Percentiles rank a stretch among this genome's conserved stretches.
Evolutionary conservation across 345 rosid genomes (phyloP).

Genomic region (Eucalyptus shirleyi): DNA sequence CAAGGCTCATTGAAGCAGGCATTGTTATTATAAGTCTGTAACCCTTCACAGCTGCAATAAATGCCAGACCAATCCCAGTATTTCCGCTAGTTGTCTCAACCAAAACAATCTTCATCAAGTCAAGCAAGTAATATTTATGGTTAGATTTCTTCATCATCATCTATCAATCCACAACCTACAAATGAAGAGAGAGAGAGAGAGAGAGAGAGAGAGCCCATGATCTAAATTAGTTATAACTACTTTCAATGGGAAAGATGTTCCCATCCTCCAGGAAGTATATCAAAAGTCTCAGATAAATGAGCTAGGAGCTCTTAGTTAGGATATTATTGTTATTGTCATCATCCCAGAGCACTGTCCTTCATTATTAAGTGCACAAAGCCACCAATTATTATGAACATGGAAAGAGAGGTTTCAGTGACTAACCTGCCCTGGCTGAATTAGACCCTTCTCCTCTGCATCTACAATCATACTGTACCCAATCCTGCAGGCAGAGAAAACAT

Average conservation of each 20-base stretch:
- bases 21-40: constrained; percentile 58
- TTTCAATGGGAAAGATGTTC: background rate
- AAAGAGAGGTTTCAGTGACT: constrained; percentile 4
- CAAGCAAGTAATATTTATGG: background rate
- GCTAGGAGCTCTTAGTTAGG: background rate
- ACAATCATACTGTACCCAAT: constrained; percentile 72
- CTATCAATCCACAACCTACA: background rate
- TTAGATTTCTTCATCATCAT: background rate
- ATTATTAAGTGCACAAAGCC: background rate
- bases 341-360: background rate
- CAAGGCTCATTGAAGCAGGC: constrained; percentile 81
- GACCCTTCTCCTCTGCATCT: constrained; percentile 74
- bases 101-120: constrained; percentile 38
- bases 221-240: background rate
- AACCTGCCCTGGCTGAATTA: constrained; percentile 57
- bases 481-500: constrained; percentile 9
- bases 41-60: constrained; percentile 67
- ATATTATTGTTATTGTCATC: background rate
- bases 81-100: constrained; percentile 83
- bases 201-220: background rate
- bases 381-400: background rate
- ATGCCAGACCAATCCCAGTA: constrained; percentile 66
- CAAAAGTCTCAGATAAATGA: background rate
- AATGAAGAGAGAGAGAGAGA: background rate
- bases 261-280: background rate